phyloP scores from a whole-genome alignment of 768 basidiomycete genomes.

The Boletus speciosus region DNA sequence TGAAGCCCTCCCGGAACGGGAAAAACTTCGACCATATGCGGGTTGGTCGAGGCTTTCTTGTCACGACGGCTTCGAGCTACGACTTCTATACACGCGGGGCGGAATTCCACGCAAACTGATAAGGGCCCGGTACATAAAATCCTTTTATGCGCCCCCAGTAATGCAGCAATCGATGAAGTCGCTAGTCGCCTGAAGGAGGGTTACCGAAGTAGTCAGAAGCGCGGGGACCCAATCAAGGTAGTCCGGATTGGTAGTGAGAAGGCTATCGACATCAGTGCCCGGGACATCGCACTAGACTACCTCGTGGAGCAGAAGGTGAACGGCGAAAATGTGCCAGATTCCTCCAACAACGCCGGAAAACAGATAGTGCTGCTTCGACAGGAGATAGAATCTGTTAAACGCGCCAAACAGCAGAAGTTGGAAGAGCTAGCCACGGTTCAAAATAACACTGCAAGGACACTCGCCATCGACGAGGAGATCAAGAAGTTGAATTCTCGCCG shows the following conservation, averaged over 20 bases:
- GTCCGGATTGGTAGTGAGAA: conserved; percentile 85
- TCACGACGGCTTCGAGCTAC: conserved; percentile 51
- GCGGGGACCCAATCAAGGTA: conserved; percentile 62
- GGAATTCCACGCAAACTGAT: conserved; percentile 36
- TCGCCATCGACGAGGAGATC: conserved; percentile 70
- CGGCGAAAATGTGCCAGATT: conserved; percentile 34
- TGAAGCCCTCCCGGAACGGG: conserved; percentile 94
- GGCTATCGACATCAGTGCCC: conserved; percentile 72
- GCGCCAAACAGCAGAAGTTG: conserved; percentile 53
- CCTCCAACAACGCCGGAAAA: conserved; percentile 50
- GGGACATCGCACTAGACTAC: conserved; percentile 82
- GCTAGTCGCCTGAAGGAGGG: conserved; percentile 82
- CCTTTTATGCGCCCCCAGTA: conserved; percentile 94
- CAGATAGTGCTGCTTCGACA: conserved; percentile 57
- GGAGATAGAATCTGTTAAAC: conserved; percentile 70
- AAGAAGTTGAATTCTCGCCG: conserved; percentile 61
- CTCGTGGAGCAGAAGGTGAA: conserved; percentile 78
- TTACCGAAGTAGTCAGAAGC: conserved; percentile 55
- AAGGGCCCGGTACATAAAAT: conserved; percentile 60
- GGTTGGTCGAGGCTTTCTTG: conserved; percentile 82
- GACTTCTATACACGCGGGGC: conserved; percentile 50
- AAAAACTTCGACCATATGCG: conserved; percentile 97
- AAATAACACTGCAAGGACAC: conserved; percentile 52
- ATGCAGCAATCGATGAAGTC: conserved; percentile 97
- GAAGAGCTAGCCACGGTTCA: conserved; percentile 54